Base-by-base conservation (phyloP, 2,329 filamentous ascomycete species). In the Fusarium protoensiforme region DNA sequence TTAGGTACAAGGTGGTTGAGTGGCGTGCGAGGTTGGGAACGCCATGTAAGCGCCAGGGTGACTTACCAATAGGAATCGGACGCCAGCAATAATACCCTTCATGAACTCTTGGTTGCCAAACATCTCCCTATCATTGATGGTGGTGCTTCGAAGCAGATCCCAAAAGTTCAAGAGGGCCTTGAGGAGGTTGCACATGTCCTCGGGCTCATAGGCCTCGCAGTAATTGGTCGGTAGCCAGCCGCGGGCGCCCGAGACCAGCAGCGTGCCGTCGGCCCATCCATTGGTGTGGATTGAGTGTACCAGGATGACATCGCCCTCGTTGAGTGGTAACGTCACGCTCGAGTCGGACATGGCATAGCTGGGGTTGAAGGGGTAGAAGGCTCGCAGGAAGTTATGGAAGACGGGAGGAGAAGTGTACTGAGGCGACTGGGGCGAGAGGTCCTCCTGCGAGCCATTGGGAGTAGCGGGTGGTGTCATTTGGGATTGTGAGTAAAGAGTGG, bases 181-280 rank as follows among this genome's bases (percentile, higher is more conserved):
- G 38, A 99, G 86, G 24, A 99, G 87, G 72, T 91, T 95, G 63
- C 92, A 90, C 87, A 98, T 95, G 72, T 95, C 92, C 24, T 94
- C 90, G 53, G 96, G 94, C 75, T 98, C 94, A 81, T 98, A 99
- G 11, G 94, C 89, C 80, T 98, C 95, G 85, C 96, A 99, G 82
- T 98, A 99, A 83, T 99, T 99, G 10, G 96, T 99, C 4, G 96
- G 96, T 68, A 99, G 86, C 96, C 96, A 99, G 71, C 96, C 96
- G 75, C 96, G 90, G 59, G 93, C 93, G 29, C 96, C 96, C 4
- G 95, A 94, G 27, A 92, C 89, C 69, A 99, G 85, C 43, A 98
- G 86, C 1, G 96, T 99, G 60, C 96, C 96, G 81, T 99, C 96
- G 35, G 96, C 96, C 96, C 96, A 99, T 76, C 96, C 96, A 84